phyloP scores from a whole-genome alignment of 805 yeast genomes.

The Metschnikowia vanudenii region DNA sequence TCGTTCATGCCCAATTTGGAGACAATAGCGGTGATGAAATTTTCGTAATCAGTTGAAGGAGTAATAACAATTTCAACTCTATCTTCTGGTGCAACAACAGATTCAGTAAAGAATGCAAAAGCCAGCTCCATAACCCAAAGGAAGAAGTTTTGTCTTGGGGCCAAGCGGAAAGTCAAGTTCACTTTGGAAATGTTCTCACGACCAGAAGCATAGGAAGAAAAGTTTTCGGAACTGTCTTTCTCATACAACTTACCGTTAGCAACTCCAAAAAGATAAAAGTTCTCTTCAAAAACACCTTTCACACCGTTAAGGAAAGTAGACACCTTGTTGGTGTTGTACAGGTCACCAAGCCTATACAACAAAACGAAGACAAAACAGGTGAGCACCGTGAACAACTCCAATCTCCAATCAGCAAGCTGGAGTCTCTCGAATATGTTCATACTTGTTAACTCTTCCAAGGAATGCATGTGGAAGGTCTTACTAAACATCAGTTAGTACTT shows the following conservation, averaged over 20 bases:
- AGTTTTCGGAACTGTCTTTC: constrained; percentile 63
- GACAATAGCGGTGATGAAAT: constrained; percentile 79
- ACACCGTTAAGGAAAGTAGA: constrained; percentile 50
- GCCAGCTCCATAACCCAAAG: constrained; percentile 63
- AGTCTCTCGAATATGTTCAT: constrained; percentile 63
- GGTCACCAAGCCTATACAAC: constrained; percentile 58
- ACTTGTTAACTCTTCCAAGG: constrained; percentile 53
- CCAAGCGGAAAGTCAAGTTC: constrained; percentile 58
- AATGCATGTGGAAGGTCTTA: constrained; percentile 25
- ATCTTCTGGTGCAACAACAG: constrained; percentile 57
- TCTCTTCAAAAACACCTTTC: constrained; percentile 52
- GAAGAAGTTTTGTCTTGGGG: constrained; percentile 78
- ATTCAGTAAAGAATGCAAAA: constrained; percentile 54
- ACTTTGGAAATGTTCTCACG: constrained; percentile 71
- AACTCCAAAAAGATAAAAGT: constrained; percentile 80
- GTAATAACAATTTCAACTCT: constrained; percentile 60
- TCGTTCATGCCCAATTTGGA: constrained; percentile 80
- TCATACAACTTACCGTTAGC: constrained; percentile 44
- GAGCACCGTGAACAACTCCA: constrained; percentile 59
- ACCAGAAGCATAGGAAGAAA: constrained; percentile 81
- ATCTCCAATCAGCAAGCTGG: constrained; percentile 66
- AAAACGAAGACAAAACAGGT: constrained; percentile 49
- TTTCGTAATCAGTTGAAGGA: constrained; percentile 56
- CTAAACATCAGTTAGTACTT: constrained; percentile 13
- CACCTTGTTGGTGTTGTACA: constrained; percentile 56